phyloP scores from a whole-genome alignment of 805 yeast genomes.

The Kazachstania bromeliacearum region DNA sequence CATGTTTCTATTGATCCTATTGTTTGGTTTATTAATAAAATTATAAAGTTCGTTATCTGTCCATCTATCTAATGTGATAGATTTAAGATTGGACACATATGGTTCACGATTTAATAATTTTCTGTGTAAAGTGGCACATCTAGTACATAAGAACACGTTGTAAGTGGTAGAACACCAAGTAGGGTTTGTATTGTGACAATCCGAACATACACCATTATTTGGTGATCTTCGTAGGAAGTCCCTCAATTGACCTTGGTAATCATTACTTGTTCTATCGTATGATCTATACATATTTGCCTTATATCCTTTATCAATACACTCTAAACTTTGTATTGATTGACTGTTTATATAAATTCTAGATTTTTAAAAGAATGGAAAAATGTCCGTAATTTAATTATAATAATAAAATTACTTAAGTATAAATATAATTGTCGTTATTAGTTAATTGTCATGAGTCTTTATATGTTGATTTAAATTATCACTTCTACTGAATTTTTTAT shows the following conservation, averaged over 20 bases:
- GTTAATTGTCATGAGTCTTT: conserved; percentile 37
- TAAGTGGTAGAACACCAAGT: conserved; percentile 34
- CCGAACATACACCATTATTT: conserved; percentile 69
- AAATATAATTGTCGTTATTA: too few species aligned
- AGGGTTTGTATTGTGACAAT: conserved; percentile 60
- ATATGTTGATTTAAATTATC: conserved; percentile 62
- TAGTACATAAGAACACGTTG: conserved; percentile 71
- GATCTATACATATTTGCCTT: not conserved
- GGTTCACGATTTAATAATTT: conserved; percentile 40
- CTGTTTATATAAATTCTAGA: too few species aligned
- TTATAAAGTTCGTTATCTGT: conserved; percentile 41
- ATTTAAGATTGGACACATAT: conserved; percentile 56
- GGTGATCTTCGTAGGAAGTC: conserved; percentile 45
- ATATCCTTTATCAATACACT: not conserved
- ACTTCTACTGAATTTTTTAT: conserved; percentile 54
- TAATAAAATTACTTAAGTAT: too few species aligned
- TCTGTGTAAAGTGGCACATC: conserved; percentile 75
- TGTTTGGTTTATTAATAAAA: conserved; percentile 8
- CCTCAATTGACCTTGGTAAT: conserved; percentile 34
- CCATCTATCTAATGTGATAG: conserved; percentile 71
- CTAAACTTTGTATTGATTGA: too few species aligned
- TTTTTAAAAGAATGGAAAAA: too few species aligned
- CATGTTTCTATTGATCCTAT: conserved; percentile 1
- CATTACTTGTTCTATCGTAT: not conserved
- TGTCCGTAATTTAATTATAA: too few species aligned